These are phyloP conservation scores for Oleoguttula mirabilis DNA, from an alignment of 495 filamentous ascomycete genomes.

Conservation along the genomic window DNA sequence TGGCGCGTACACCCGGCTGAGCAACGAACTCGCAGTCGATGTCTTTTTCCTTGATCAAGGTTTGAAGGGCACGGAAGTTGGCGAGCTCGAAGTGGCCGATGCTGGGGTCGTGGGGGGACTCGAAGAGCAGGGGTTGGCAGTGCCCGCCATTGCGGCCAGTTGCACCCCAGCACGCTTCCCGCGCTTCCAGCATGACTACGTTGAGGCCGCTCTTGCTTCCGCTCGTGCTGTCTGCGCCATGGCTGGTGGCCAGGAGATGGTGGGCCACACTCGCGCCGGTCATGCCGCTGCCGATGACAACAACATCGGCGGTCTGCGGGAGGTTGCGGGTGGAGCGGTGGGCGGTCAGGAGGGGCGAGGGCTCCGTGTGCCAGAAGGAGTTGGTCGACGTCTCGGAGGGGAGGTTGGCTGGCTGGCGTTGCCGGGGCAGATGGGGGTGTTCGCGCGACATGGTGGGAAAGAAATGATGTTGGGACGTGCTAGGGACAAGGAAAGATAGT, in stretches of 20 bases:
- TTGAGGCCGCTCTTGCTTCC: constrained; percentile 21
- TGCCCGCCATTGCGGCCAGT: constrained; percentile 73
- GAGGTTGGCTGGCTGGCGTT: constrained; percentile 23
- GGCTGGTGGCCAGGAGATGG: constrained; percentile 40
- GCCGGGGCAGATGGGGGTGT: constrained; percentile 5
- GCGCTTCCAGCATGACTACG: constrained; percentile 65
- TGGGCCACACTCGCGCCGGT: constrained; percentile 55
- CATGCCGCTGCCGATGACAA: constrained; percentile 64
- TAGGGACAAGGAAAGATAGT: no score
- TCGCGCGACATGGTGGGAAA: constrained; percentile 13
- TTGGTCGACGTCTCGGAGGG: constrained; percentile 44
- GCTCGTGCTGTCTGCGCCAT: constrained; percentile 15
- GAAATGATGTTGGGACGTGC: not conserved
- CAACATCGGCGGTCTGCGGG: constrained; percentile 46
- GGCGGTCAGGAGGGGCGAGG: constrained; percentile 41
- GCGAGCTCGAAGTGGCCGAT: constrained; percentile 53
- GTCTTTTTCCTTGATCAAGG: constrained; percentile 37
- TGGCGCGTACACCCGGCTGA: constrained; percentile 42
- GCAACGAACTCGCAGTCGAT: constrained; percentile 53
- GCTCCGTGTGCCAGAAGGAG: constrained; percentile 65
- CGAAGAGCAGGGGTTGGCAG: constrained; percentile 53
- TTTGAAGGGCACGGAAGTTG: constrained; percentile 42
- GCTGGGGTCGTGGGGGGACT: constrained; percentile 28
- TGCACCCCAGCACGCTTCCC: constrained; percentile 68
- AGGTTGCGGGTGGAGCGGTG: constrained; percentile 49